phyloP scores from a whole-genome alignment of 768 basidiomycete species.

The Hypholoma sublateritium region DNA sequence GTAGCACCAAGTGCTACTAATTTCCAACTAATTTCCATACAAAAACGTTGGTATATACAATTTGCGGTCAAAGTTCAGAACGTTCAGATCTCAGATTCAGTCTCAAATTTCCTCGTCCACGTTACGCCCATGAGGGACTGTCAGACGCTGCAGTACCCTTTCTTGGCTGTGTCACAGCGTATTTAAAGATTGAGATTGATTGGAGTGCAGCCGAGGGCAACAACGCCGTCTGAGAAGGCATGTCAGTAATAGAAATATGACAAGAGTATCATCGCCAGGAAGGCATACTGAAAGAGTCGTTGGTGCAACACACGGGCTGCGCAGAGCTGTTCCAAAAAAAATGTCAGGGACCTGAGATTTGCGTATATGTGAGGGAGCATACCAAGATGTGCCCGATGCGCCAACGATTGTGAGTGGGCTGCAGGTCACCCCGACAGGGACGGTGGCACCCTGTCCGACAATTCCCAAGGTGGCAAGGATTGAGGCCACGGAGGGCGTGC shows the following conservation, averaged over 20 bases:
- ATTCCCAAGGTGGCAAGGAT: conserved; percentile 14
- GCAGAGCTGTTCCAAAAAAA: not conserved
- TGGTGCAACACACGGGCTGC: not conserved
- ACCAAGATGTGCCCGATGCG: conserved; percentile 4
- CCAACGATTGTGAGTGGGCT: conserved; percentile 15
- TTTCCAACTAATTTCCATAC: no score
- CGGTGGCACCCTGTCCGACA: conserved; percentile 2
- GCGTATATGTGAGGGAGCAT: not conserved
- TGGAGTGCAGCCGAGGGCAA: not conserved
- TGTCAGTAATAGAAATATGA: not conserved
- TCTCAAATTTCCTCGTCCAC: no score
- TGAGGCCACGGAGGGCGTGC: not conserved
- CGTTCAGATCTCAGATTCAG: no score
- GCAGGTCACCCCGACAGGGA: conserved; percentile 11
- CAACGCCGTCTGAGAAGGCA: not conserved
- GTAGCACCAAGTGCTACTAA: no score
- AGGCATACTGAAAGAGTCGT: not conserved
- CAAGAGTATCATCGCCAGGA: not conserved
- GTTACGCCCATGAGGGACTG: no score
- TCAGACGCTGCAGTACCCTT: no score
- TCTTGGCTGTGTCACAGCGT: no score
- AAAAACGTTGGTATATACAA: no score
- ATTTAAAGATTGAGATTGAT: not conserved
- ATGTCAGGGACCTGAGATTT: no score
- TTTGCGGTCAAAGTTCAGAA: no score